Evolutionary conservation across 257 asterid genomes (phyloP).

Genomic region (Rubia yunnanensis): DNA sequence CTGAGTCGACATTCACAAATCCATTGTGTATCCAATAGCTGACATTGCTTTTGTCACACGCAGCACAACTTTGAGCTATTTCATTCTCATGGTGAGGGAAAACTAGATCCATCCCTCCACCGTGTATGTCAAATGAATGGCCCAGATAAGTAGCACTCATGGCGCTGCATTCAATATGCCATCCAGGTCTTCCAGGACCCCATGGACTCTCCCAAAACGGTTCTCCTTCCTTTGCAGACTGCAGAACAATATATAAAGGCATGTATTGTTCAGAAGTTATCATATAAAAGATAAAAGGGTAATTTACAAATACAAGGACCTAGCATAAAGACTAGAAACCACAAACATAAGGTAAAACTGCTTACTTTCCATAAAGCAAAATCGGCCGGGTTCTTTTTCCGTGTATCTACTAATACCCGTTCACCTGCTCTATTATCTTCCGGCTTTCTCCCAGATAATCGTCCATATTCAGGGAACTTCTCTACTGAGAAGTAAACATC

Average conservation of each 20-base stretch:
- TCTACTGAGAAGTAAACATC: slow-evolving; percentile 95
- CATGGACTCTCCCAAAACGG: slow-evolving; percentile 98
- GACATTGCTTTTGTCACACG: slow-evolving; percentile 56
- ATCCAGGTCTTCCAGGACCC: slow-evolving; percentile 99
- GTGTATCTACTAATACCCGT: slow-evolving; percentile 80
- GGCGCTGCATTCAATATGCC: slow-evolving; percentile 99
- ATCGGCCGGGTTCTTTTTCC: slow-evolving; percentile 94
- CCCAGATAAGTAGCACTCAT: slow-evolving; percentile 95
- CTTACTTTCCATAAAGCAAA: slow-evolving; percentile 97
- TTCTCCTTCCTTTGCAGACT: slow-evolving; percentile 99
- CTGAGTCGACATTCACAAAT: slow-evolving; percentile 82
- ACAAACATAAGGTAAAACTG: slow-evolving; percentile 8
- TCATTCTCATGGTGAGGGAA: slow-evolving; percentile 99
- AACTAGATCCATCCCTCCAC: slow-evolving; percentile 98
- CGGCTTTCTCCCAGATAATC: slow-evolving; percentile 75
- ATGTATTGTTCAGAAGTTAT: not conserved
- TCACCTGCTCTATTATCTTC: slow-evolving; percentile 98
- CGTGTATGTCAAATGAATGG: slow-evolving; percentile 85
- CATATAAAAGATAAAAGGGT: no score
- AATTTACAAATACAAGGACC: not conserved
- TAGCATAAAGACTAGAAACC: not conserved
- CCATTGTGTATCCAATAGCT: slow-evolving; percentile 97
- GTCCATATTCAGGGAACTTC: slow-evolving; percentile 76
- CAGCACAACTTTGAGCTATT: slow-evolving; percentile 98
- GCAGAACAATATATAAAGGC: slow-evolving; percentile 18